Evolutionary conservation across 441 rosid genomes (phyloP).

Genomic region (Bruguiera hainesii): DNA sequence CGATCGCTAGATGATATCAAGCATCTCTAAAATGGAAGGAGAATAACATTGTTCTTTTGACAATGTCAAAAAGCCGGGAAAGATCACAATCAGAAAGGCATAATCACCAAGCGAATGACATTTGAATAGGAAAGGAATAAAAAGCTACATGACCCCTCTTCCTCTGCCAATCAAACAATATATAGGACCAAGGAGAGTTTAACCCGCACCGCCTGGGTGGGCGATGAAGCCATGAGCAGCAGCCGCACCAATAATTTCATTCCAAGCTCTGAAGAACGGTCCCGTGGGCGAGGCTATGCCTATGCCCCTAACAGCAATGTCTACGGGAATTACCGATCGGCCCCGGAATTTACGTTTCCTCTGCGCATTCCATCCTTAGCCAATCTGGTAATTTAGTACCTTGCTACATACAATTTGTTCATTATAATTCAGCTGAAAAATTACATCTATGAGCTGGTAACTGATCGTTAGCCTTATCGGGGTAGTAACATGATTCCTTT

Average conservation of each 20-base stretch:
- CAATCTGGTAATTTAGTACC: background rate
- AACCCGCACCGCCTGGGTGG: background rate
- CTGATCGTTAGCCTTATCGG: too few species aligned
- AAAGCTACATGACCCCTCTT: background rate
- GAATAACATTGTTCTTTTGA: slow-evolving; percentile 19
- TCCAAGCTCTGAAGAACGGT: slow-evolving; percentile 12
- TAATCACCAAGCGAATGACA: slow-evolving; percentile 15
- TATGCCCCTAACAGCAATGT: background rate
- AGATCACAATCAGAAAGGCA: slow-evolving; percentile 2
- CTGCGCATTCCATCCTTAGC: background rate
- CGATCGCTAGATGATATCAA: background rate
- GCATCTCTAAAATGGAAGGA: slow-evolving; percentile 21
- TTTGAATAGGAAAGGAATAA: background rate
- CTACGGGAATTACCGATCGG: slow-evolving; percentile 6
- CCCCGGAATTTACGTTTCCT: slow-evolving; percentile 4
- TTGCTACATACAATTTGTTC: background rate
- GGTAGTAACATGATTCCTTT: too few species aligned
- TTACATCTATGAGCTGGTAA: background rate
- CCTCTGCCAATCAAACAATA: too few species aligned
- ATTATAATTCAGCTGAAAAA: background rate
- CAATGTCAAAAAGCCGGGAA: slow-evolving; percentile 8
- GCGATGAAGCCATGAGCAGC: slow-evolving; percentile 26
- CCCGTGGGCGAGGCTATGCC: slow-evolving; percentile 4
- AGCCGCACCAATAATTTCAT: slow-evolving; percentile 23
- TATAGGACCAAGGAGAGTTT: background rate